phyloP scores from a whole-genome alignment of 352 stramenopile genomes.

The Vaucheria bursata region DNA sequence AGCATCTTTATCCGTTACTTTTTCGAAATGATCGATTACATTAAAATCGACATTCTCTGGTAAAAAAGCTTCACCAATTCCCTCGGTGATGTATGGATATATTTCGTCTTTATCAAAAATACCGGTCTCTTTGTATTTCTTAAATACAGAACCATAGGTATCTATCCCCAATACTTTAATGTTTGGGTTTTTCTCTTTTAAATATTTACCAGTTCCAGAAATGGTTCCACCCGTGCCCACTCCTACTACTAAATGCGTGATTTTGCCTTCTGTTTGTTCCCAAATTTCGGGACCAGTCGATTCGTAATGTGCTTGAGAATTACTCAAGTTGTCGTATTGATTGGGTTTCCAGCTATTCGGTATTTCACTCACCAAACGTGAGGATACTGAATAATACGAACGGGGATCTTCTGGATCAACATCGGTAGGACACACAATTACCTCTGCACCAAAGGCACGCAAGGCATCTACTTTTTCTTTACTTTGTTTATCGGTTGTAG shows the following conservation, averaged over 20 bases:
- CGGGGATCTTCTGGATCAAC: constrained; percentile 86
- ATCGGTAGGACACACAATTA: constrained; percentile 86
- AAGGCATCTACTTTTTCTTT: constrained; percentile 88
- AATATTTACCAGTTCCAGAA: constrained; percentile 72
- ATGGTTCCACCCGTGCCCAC: constrained; percentile 85
- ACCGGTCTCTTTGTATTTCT: no score
- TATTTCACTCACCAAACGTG: constrained; percentile 80
- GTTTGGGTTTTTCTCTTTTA: no score
- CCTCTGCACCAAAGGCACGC: constrained; percentile 82
- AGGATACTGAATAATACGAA: constrained; percentile 81
- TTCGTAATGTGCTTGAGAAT: constrained; percentile 86
- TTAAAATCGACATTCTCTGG: constrained; percentile 79
- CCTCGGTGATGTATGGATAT: constrained; percentile 81
- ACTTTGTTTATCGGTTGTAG: constrained; percentile 81
- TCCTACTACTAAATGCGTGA: constrained; percentile 84
- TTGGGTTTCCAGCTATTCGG: constrained; percentile 85
- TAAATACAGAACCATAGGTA: no score
- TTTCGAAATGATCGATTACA: constrained; percentile 77
- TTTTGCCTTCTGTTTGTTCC: constrained; percentile 67
- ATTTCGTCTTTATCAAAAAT: no score
- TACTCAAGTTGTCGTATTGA: constrained; percentile 86
- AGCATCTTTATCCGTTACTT: constrained; percentile 78
- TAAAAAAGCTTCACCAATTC: constrained; percentile 79
- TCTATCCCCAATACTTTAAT: no score
- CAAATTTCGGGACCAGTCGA: constrained; percentile 84